phyloP scores from a whole-genome alignment of 495 filamentous ascomycete genomes.

The Trichoderma gamsii region DNA sequence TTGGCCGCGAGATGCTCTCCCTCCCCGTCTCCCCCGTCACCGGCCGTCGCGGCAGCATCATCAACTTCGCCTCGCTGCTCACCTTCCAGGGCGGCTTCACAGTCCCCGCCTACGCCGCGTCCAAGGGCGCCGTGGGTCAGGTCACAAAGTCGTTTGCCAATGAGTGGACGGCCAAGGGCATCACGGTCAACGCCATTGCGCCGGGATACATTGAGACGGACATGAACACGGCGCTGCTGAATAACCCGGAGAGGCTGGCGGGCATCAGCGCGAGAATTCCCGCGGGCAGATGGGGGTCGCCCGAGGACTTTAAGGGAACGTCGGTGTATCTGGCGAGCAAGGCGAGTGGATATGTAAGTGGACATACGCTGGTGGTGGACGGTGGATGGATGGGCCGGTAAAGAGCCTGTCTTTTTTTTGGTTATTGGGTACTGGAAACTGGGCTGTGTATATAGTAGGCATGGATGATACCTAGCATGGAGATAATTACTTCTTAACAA shows the following conservation, averaged over 20 bases:
- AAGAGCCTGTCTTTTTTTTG: not conserved
- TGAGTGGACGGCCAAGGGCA: constrained; percentile 73
- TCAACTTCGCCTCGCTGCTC: constrained; percentile 80
- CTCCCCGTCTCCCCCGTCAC: constrained; percentile 46
- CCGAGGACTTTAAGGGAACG: constrained; percentile 85
- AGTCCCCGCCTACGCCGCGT: constrained; percentile 84
- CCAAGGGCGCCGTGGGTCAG: constrained; percentile 81
- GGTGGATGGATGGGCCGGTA: constrained; percentile 92
- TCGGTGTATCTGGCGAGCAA: constrained; percentile 71
- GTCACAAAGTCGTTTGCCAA: constrained; percentile 84
- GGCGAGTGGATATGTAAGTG: constrained; percentile 75
- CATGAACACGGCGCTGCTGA: constrained; percentile 81
- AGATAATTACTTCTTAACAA: too few species aligned
- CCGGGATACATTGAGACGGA: constrained; percentile 81
- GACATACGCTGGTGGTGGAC: constrained; percentile 76
- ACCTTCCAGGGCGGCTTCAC: constrained; percentile 90
- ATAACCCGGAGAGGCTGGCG: constrained; percentile 58
- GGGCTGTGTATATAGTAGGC: not conserved
- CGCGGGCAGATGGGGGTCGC: constrained; percentile 75
- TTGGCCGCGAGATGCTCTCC: constrained; percentile 75
- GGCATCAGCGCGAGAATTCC: constrained; percentile 81
- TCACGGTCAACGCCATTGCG: constrained; percentile 79
- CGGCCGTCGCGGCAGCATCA: constrained; percentile 65
- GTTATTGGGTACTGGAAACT: too few species aligned
- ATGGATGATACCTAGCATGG: not conserved